These are phyloP conservation scores for Orbilia brochopaga DNA, from an alignment of 2,329 filamentous ascomycete genomes.

Conservation along the genomic window DNA sequence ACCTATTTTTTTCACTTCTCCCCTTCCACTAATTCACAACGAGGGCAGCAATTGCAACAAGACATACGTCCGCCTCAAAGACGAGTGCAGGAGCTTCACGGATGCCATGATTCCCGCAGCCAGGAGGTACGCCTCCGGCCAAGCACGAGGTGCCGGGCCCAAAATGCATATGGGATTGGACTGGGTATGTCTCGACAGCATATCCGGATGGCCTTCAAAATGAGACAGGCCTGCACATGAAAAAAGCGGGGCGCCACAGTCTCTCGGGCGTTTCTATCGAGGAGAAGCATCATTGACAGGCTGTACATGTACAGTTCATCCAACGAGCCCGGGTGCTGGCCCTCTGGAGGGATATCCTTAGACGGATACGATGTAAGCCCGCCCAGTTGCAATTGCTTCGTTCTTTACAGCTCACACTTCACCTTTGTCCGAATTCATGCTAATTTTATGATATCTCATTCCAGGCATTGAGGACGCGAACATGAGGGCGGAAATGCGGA, in stretches of 20 bases:
- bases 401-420: background rate
- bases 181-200: slow-evolving; percentile 36
- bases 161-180: slow-evolving; percentile 42
- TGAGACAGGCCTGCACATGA: background rate
- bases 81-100: slow-evolving; percentile 7
- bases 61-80: slow-evolving; percentile 2
- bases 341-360: slow-evolving; percentile 44
- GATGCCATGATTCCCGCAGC: slow-evolving; percentile 40
- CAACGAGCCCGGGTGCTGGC: slow-evolving; percentile 36
- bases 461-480: slow-evolving; percentile 38
- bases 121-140: slow-evolving; percentile 41
- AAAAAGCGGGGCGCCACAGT: background rate
- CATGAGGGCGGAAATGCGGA: slow-evolving; percentile 38
- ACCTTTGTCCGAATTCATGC: background rate
- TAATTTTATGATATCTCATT: background rate
- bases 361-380: slow-evolving; percentile 32
- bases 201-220: slow-evolving; percentile 3
- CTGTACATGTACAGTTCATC: slow-evolving; percentile 37
- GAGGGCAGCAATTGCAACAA: slow-evolving; percentile 17
- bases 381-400: no score
- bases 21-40: background rate
- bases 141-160: slow-evolving; percentile 18
- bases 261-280: background rate
- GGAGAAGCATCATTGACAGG: slow-evolving; percentile 12
- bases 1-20: background rate